phyloP scores from a whole-genome alignment of 2,329 filamentous ascomycete genomes.

The Pseudogymnoascus sp. region DNA sequence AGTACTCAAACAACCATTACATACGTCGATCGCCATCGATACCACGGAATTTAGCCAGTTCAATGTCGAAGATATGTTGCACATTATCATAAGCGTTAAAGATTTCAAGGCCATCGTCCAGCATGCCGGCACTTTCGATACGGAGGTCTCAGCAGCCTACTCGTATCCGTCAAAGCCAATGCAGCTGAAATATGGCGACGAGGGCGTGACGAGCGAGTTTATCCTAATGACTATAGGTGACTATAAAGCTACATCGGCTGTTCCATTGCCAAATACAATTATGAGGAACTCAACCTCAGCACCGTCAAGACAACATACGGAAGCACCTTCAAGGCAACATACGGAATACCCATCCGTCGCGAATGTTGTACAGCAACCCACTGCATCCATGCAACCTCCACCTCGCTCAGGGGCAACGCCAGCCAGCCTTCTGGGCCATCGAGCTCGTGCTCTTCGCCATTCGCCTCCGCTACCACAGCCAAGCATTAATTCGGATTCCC shows the following conservation, averaged over 20 bases:
- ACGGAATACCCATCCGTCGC: conserved; percentile 19
- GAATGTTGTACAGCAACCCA: conserved; percentile 19
- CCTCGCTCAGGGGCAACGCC: conserved; percentile 14
- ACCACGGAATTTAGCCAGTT: conserved; percentile 71
- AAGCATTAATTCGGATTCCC: conserved; percentile 54
- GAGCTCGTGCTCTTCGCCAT: conserved; percentile 34
- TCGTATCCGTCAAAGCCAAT: conserved; percentile 64
- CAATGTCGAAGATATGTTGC: conserved; percentile 63
- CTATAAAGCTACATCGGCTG: conserved; percentile 24
- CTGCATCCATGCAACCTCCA: conserved; percentile 23
- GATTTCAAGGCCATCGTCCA: conserved; percentile 73
- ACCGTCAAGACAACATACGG: conserved; percentile 22
- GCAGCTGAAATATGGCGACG: conserved; percentile 61
- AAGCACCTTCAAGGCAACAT: conserved; percentile 22
- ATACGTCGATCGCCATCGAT: conserved; percentile 71
- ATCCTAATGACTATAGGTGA: conserved; percentile 78
- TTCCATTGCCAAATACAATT: conserved; percentile 20
- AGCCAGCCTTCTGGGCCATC: conserved; percentile 31
- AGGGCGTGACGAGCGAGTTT: conserved; percentile 65
- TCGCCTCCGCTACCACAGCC: conserved; percentile 47
- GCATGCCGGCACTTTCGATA: conserved; percentile 62
- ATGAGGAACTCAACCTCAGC: conserved; percentile 22
- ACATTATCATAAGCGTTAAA: conserved; percentile 74
- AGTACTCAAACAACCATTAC: conserved; percentile 69
- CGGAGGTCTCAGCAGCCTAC: conserved; percentile 60